Evolutionary conservation across 2,329 filamentous ascomycete genomes (phyloP).

Genomic region (Fusarium nodosum): DNA sequence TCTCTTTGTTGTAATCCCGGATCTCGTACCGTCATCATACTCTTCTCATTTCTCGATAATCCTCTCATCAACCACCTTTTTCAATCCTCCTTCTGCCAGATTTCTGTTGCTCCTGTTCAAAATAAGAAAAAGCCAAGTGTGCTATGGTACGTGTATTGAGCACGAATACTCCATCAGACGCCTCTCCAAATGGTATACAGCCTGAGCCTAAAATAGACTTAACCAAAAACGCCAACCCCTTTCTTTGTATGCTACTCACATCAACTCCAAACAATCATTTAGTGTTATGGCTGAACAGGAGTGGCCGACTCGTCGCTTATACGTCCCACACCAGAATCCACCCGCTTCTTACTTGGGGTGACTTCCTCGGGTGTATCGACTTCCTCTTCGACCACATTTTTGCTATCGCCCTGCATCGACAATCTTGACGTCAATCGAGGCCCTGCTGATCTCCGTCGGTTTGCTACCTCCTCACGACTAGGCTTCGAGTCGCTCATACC

Average conservation of each 20-base stretch:
- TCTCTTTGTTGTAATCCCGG: conserved; percentile 32
- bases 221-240: conserved; percentile 44
- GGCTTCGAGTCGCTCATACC: conserved; percentile 49
- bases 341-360: conserved; percentile 50
- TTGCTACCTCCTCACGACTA: conserved; percentile 45
- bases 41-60: conserved; percentile 6
- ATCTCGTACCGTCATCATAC: conserved; percentile 25
- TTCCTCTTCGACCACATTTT: conserved; percentile 37
- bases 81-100: conserved; percentile 10
- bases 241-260: conserved; percentile 37
- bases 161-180: conserved; percentile 34
- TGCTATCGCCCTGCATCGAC: conserved; percentile 42
- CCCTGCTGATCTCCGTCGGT: conserved; percentile 52
- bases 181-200: conserved; percentile 44
- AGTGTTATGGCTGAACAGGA: conserved; percentile 21
- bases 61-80: conserved; percentile 24
- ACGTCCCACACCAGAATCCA: conserved; percentile 54
- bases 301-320: conserved; percentile 51
- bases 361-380: conserved; percentile 38
- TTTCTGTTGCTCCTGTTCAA: conserved; percentile 29
- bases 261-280: conserved; percentile 15
- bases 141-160: conserved; percentile 44
- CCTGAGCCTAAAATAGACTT: conserved; percentile 8
- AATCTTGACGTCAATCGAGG: conserved; percentile 41
- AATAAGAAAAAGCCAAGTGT: conserved; percentile 29